phyloP scores from a whole-genome alignment of 164 flowering plant genomes.

The Magnolia changhungtana region DNA sequence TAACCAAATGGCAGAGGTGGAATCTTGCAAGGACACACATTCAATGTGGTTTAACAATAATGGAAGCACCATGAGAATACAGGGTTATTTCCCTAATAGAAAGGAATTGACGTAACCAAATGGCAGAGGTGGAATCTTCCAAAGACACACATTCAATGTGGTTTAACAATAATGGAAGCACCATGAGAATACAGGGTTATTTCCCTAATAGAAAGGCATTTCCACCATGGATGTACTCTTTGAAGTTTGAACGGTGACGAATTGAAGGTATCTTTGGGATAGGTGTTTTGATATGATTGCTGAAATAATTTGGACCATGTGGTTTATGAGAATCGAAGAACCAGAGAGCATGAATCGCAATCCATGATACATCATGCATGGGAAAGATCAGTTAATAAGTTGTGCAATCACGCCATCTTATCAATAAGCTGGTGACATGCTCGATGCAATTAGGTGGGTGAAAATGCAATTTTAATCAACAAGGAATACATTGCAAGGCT shows the following conservation, averaged over 20 bases:
- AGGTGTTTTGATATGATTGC: background rate
- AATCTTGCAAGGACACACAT: background rate
- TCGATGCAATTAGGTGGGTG: too few relatives aligned
- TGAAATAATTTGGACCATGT: background rate
- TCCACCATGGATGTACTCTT: background rate
- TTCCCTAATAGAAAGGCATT: background rate
- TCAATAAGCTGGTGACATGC: too few relatives aligned
- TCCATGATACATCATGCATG: background rate
- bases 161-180: background rate
- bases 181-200: background rate
- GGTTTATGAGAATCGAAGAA: background rate
- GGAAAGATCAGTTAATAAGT: background rate
- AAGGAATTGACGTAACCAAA: background rate
- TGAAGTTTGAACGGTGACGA: background rate
- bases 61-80: background rate
- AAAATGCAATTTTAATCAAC: too few relatives aligned
- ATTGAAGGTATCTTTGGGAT: background rate
- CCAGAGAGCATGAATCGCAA: background rate
- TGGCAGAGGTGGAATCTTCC: background rate
- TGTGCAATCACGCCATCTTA: background rate
- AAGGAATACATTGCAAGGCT: too few relatives aligned
- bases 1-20: background rate
- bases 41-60: background rate
- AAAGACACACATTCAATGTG: background rate
- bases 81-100: background rate